Evolutionary conservation across 2,329 filamentous ascomycete species (phyloP), one percentile per base, ranked within the genome.

Genomic region (Botrytis fragariae): DNA sequence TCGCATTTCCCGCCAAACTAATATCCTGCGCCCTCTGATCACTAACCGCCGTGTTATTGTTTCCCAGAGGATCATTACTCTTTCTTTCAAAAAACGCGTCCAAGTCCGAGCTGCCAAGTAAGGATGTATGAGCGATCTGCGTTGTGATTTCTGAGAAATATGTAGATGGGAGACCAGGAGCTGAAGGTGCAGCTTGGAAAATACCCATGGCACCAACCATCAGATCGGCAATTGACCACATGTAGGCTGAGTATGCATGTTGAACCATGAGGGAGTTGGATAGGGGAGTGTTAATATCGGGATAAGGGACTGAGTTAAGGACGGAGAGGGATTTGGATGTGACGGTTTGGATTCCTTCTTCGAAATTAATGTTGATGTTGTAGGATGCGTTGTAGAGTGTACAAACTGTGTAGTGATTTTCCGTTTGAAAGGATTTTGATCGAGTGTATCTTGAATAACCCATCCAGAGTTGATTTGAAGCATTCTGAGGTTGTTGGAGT

Each of bases 241-340:
- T 73, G 7, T 75, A 69, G 4, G 75, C 75, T 0, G 75, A 74
- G 35, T 77, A 77, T 9, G 75, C 74, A n/a, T 77, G 75, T 71
- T 69, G 68, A 3, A 62, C 45, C 65, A 71, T 73, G n/a, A 74
- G 54, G 12, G 67, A 25, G 1, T 67, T 60, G 9, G 72, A 69
- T 6, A 42, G 35, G 0, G 35, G 57, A 1, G 57, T 35, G 32
- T 74, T 42, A 2, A 71, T 37, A 35, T 60, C 29, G 14, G 75
- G 75, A 39, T 77, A 77, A 4, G 64, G 32, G 10, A 76, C 69
- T 10, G 37, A 10, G 18, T 76, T 72, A 0, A 74, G 44, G 2
- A 70, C 20, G 4, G 48, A 32, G 18, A 71, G 69, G 1, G 69
- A 63, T 16, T 63, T 63, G 9, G 69, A 54, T 6, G 63, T 70